Percentiles rank a stretch among this genome's conserved stretches.
Evolutionary conservation across 495 filamentous ascomycete species (phyloP).

Genomic region (Pseudotulostoma volvatum): DNA sequence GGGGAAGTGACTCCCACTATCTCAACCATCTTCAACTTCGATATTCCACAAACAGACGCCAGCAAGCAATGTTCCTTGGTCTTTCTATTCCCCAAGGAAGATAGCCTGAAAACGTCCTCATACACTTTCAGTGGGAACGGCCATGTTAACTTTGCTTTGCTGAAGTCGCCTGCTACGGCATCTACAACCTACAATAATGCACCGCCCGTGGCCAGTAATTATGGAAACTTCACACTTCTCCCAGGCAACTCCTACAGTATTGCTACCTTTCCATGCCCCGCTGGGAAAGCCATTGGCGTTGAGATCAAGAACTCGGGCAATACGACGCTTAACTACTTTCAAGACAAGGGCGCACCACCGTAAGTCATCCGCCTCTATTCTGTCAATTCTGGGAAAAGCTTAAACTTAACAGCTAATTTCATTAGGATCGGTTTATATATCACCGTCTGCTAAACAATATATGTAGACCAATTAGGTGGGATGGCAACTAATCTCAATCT

Average conservation of each 20-base stretch:
- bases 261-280: slow-evolving; percentile 38
- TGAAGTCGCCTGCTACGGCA: slow-evolving; percentile 21
- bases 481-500: no score
- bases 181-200: slow-evolving; percentile 35
- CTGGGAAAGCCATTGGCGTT: slow-evolving; percentile 32
- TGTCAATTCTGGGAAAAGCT: not conserved
- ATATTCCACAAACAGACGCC: slow-evolving; percentile 35
- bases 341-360: slow-evolving; percentile 44
- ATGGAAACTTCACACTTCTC: slow-evolving; percentile 30
- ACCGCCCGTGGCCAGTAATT: slow-evolving; percentile 28
- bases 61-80: slow-evolving; percentile 47
- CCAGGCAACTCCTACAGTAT: slow-evolving; percentile 42
- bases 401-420: slow-evolving; percentile 10
- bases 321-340: slow-evolving; percentile 43
- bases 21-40: slow-evolving; percentile 54
- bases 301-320: slow-evolving; percentile 35
- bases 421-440: slow-evolving; percentile 45
- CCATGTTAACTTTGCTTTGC: slow-evolving; percentile 34
- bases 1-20: slow-evolving; percentile 37
- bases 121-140: slow-evolving; percentile 42
- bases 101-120: slow-evolving; percentile 36
- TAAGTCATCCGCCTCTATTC: slow-evolving; percentile 10
- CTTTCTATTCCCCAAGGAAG: slow-evolving; percentile 44
- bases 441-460: slow-evolving; percentile 34
- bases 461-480: no score